Percentiles rank a stretch among this genome's conserved stretches.
Conservation (phyloP, 169 alveolate genomes). For the Toxoplasma gondii region DNA sequence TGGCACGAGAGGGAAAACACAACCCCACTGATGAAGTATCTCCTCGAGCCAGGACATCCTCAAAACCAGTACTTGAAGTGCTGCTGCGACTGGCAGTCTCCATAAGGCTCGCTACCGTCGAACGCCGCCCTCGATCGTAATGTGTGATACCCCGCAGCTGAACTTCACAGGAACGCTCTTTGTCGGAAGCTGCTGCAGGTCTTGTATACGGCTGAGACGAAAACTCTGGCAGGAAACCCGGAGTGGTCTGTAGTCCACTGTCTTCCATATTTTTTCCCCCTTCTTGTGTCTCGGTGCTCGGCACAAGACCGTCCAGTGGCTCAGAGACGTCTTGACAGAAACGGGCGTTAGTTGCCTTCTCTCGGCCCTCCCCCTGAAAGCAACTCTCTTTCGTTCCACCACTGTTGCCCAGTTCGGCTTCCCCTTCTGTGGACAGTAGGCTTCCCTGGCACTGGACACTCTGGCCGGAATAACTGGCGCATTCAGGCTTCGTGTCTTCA, state of each 20-base stretch:
- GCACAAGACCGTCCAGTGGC: neutral
- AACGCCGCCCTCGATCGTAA: neutral
- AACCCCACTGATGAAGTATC: slow-evolving; percentile 6
- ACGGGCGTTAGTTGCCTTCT: neutral
- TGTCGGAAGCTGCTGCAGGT: neutral
- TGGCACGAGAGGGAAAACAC: neutral
- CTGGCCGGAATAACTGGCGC: neutral
- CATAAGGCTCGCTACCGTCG: neutral
- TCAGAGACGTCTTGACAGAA: neutral
- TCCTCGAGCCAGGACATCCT: neutral
- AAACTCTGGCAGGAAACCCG: neutral
- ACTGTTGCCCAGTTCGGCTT: neutral
- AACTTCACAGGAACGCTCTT: neutral
- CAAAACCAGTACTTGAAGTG: neutral
- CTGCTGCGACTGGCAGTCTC: neutral
- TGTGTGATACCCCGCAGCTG: neutral
- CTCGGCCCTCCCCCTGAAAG: neutral
- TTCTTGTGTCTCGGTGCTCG: neutral
- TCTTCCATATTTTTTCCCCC: neutral
- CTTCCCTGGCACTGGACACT: neutral
- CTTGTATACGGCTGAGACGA: neutral
- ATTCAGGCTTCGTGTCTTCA: neutral
- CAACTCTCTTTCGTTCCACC: neutral
- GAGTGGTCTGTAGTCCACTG: neutral
- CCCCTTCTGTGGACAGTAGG: neutral